A percentile compares a stretch with the other conserved stretches of the same genome.
Evolutionary conservation across 768 basidiomycete genomes (phyloP).

Genomic region (Boletus vermiculosoides): DNA sequence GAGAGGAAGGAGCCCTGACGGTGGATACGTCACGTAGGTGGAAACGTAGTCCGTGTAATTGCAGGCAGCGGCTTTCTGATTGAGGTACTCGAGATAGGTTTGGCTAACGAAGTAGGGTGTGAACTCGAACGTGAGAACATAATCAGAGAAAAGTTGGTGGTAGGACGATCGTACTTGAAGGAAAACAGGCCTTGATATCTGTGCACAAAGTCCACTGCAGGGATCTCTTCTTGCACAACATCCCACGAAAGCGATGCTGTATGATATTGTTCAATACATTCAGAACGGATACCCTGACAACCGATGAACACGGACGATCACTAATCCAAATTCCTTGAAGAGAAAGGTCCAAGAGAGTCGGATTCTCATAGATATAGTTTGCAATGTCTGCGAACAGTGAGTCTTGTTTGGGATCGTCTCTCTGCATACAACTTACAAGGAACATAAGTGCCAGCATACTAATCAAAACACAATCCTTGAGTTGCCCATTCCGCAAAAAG

Average conservation of each 20-base stretch:
- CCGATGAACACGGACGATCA: conserved; percentile 52
- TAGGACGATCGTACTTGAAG: conserved; percentile 52
- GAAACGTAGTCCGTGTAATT: conserved; percentile 62
- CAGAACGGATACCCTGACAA: neutral
- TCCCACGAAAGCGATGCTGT: conserved; percentile 59
- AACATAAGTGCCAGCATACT: conserved; percentile 76
- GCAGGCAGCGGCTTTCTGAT: conserved; percentile 52
- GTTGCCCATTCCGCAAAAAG: neutral
- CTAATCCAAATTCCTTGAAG: conserved; percentile 72
- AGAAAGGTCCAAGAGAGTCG: conserved; percentile 49
- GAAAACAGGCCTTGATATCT: conserved; percentile 69
- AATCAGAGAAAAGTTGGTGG: neutral
- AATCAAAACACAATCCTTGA: neutral
- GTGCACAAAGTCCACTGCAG: conserved; percentile 72
- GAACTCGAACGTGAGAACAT: neutral
- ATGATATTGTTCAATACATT: neutral
- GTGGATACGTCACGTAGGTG: conserved; percentile 66
- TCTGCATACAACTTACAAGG: conserved; percentile 41
- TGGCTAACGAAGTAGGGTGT: conserved; percentile 39
- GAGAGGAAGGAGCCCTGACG: conserved; percentile 62
- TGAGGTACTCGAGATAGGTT: conserved; percentile 58
- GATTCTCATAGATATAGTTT: conserved; percentile 66
- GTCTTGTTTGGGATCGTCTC: neutral
- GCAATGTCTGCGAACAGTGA: conserved; percentile 55
- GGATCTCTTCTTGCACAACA: conserved; percentile 66